A percentile compares a stretch with the other conserved stretches of the same genome.
These are phyloP conservation scores for Linderniella brevidens DNA, from an alignment of 257 asterid species.

Conservation along the genomic window DNA sequence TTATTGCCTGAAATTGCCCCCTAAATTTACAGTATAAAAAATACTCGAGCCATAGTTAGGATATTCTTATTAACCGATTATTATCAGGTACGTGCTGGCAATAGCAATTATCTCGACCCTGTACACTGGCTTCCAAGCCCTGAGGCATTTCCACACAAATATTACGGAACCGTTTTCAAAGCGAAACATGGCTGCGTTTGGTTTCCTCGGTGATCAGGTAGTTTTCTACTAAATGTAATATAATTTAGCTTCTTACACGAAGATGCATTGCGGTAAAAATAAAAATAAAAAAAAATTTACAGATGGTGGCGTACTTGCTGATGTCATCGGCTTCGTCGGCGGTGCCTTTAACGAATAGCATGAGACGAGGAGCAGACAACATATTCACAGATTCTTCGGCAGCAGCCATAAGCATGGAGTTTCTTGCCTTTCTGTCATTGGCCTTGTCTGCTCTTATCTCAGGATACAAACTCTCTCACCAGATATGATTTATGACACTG, in stretches of 20 bases:
- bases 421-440: conserved; percentile 61
- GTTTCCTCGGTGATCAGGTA: conserved; percentile 85
- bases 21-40: too few species aligned
- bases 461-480: conserved; percentile 67
- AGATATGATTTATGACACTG: conserved; percentile 37
- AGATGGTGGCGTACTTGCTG: conserved; percentile 64
- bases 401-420: conserved; percentile 63
- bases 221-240: background rate
- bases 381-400: conserved; percentile 85
- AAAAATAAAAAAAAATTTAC: conserved; percentile 11
- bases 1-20: too few species aligned
- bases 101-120: conserved; percentile 56
- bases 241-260: background rate
- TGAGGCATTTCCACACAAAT: conserved; percentile 32
- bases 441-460: conserved; percentile 63
- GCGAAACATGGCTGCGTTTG: conserved; percentile 20
- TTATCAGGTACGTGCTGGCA: conserved; percentile 56
- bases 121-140: conserved; percentile 46
- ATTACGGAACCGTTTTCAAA: conserved; percentile 19
- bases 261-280: background rate
- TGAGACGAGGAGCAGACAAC: conserved; percentile 63
- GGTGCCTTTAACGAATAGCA: conserved; percentile 61
- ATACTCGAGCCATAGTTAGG: too few species aligned
- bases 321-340: conserved; percentile 85
- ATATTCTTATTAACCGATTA: too few species aligned